Evolutionary conservation across 371 early-diverging fungal species (phyloP).

Genomic region (Mucor mucedo): DNA sequence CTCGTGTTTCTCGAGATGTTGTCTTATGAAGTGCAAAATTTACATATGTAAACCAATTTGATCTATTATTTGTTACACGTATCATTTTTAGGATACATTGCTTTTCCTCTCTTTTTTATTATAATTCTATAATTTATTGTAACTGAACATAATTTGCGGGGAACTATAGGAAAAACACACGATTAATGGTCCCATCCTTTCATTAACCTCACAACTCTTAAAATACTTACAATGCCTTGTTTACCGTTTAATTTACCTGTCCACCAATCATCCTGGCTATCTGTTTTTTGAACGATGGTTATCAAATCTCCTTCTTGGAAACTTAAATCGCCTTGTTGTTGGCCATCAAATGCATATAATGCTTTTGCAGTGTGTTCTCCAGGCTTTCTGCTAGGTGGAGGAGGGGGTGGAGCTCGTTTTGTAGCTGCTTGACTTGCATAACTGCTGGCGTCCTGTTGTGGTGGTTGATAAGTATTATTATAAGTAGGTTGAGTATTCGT

Average conservation of each 20-base stretch:
- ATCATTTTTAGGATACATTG: too few species aligned
- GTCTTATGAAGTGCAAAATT: too few species aligned
- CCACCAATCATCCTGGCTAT: constrained; percentile 87
- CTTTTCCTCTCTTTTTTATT: too few species aligned
- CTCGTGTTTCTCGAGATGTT: too few species aligned
- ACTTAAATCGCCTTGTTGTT: constrained; percentile 75
- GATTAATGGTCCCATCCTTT: neutral
- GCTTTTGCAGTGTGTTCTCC: constrained; percentile 65
- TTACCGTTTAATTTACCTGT: constrained; percentile 67
- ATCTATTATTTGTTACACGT: too few species aligned
- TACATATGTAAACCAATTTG: too few species aligned
- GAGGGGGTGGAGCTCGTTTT: constrained; percentile 47
- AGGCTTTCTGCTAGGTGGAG: constrained; percentile 46
- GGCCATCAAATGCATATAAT: constrained; percentile 76
- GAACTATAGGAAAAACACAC: constrained; percentile 47
- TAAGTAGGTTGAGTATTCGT: neutral
- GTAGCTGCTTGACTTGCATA: constrained; percentile 12
- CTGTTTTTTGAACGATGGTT: constrained; percentile 68
- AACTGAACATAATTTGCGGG: constrained; percentile 82
- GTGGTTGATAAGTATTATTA: neutral
- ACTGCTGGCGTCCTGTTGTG: neutral
- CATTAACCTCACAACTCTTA: neutral
- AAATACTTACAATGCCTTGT: constrained; percentile 66
- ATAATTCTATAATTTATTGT: neutral
- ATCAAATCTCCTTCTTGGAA: constrained; percentile 83